phyloP scores from a whole-genome alignment of 352 stramenopile species.

The Phytophthora litchii region DNA sequence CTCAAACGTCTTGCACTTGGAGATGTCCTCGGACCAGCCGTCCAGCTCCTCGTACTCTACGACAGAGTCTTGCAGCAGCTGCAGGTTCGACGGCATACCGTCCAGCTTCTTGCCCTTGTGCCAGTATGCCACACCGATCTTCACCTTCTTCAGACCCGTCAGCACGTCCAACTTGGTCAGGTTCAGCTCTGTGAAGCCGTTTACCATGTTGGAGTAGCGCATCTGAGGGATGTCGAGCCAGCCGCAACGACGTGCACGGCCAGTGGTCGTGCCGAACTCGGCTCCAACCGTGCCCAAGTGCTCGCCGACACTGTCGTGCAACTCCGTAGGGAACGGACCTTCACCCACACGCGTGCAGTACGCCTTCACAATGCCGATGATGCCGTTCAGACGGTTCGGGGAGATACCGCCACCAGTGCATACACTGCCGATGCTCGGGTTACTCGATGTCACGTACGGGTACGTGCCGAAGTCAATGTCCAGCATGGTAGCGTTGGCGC shows the following conservation, averaged over 20 bases:
- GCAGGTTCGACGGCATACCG: constrained; percentile 95
- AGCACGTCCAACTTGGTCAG: constrained; percentile 99
- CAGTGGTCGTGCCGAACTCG: constrained; percentile 99
- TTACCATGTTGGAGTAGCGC: constrained; percentile 93
- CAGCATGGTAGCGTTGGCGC: constrained; percentile 99
- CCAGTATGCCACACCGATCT: constrained; percentile 96
- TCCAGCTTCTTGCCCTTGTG: constrained; percentile 94
- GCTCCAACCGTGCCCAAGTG: constrained; percentile 93
- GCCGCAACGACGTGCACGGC: constrained; percentile 95
- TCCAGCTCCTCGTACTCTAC: constrained; percentile 96
- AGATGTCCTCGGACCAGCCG: constrained; percentile 98
- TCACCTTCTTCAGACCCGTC: constrained; percentile 95
- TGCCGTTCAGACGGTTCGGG: constrained; percentile 91
- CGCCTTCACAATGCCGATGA: constrained; percentile 99
- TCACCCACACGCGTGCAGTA: constrained; percentile 99
- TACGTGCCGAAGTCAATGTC: constrained; percentile 99
- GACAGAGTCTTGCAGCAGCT: constrained; percentile 91
- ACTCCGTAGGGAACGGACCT: constrained; percentile 99
- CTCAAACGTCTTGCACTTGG: constrained; percentile 95
- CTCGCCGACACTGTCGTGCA: constrained; percentile 91
- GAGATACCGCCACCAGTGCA: constrained; percentile 96
- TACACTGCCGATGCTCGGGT: constrained; percentile 97
- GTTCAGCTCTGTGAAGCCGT: constrained; percentile 97
- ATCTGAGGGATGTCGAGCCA: constrained; percentile 99
- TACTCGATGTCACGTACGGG: constrained; percentile 99